Evolutionary conservation across 2,329 filamentous ascomycete species (phyloP), one percentile per base, ranked within the genome.

Genomic region (Coleophoma eucalyptorum): DNA sequence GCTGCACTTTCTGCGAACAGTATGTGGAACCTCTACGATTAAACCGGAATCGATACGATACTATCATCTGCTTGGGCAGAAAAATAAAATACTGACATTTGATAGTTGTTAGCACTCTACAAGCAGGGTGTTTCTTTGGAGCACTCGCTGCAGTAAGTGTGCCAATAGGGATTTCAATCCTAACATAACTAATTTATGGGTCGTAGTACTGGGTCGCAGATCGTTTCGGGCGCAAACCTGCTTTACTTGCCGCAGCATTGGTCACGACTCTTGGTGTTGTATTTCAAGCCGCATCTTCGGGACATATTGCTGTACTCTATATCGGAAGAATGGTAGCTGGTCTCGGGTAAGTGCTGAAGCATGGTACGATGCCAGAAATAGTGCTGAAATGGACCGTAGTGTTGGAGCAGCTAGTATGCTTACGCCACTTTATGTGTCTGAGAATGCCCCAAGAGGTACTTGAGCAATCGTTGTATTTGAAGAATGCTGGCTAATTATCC

Each of bases 121-220:
- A 89, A 67, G 84, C 79, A 40, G 85, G 85, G 46, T 86, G 82
- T 55, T 87, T 88, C 65, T 72, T 79, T 48, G 83, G 84, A 34
- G 82, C 82, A 52, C 73, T 88, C 55, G 54, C 79, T 49, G 77
- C 70, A 20, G 42, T 64, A 62, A 34, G 60, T 54, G 2, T 46
- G 62, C 8, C 11, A 26, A 26, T 33, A 35, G 38, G 18, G 4
- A 12, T 20, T 15, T 15, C 34, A 31, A 51, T 33, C 34, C 16
- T 18, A 42, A 33, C 8, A 21, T 15, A 33, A 20, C 46, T 45
- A 10, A 45, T 19, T 18, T 40, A 26, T 26, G 34, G 13, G 31
- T 46, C 21, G 6, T 26, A 44, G 42, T 66, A 62, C 37, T 66
- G 59, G 42, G 46, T 64, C 33, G 68, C 72, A 5, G 71, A 75